phyloP scores from a whole-genome alignment of 2,329 filamentous ascomycete species.

The Blumeria hordei region DNA sequence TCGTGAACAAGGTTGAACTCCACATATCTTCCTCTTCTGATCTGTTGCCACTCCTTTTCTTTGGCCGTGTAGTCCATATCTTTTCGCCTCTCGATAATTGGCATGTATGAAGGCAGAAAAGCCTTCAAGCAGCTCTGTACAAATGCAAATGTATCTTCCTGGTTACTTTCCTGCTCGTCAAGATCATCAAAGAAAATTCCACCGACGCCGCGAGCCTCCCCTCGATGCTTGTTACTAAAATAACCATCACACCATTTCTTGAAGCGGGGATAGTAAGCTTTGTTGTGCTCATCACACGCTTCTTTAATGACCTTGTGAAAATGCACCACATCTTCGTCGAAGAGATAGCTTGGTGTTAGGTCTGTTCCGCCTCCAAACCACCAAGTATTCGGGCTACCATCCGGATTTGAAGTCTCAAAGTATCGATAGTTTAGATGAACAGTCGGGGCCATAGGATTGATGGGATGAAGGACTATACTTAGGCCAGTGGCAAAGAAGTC shows the following conservation, averaged over 20 bases:
- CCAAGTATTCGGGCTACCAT: conserved; percentile 68
- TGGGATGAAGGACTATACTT: conserved; percentile 77
- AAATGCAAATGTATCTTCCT: conserved; percentile 77
- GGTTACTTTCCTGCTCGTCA: conserved; percentile 64
- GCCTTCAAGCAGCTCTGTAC: conserved; percentile 63
- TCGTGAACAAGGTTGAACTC: conserved; percentile 98
- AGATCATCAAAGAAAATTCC: conserved; percentile 98
- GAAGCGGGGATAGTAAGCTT: conserved; percentile 76
- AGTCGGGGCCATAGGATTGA: conserved; percentile 90
- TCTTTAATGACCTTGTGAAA: conserved; percentile 90
- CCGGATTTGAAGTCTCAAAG: conserved; percentile 79
- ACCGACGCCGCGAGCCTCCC: conserved; percentile 66
- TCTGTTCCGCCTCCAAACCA: conserved; percentile 97
- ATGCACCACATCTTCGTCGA: conserved; percentile 89
- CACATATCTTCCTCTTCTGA: conserved; percentile 82
- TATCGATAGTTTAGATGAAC: conserved; percentile 98
- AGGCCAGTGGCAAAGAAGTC: conserved; percentile 91
- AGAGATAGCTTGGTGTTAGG: conserved; percentile 78
- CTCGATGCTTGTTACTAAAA: conserved; percentile 80
- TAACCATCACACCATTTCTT: conserved; percentile 98
- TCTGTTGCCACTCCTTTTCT: conserved; percentile 92
- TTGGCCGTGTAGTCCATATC: conserved; percentile 70
- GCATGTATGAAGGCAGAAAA: conserved; percentile 76
- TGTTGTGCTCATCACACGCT: conserved; percentile 81
- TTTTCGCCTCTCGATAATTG: conserved; percentile 70